Percentiles rank a stretch among this genome's conserved stretches.
Conservation (phyloP, 352 stramenopile genomes). For the Peronospora destructor region DNA sequence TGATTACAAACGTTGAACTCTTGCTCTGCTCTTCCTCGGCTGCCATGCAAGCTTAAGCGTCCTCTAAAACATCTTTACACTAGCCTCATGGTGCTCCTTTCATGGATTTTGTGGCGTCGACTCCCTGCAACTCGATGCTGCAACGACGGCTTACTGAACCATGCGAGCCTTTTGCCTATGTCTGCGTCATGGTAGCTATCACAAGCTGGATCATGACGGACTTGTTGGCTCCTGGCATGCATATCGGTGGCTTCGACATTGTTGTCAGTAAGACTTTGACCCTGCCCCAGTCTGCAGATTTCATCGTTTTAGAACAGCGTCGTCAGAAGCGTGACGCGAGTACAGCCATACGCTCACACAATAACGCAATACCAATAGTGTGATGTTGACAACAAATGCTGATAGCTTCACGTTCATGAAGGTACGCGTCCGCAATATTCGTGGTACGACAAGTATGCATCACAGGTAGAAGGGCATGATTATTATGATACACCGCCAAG, state of each 20-base stretch:
- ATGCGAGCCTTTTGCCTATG: constrained; percentile 85
- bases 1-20: too few relatives aligned
- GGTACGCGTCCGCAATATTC: constrained; percentile 97
- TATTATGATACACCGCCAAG: constrained; percentile 98
- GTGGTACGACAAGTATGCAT: constrained; percentile 97
- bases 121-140: too few relatives aligned
- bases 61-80: too few relatives aligned
- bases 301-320: constrained; percentile 69
- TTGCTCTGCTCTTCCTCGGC: too few relatives aligned
- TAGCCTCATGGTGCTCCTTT: too few relatives aligned
- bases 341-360: constrained; percentile 95
- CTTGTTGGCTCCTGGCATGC: constrained; percentile 92
- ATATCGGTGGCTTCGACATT: constrained; percentile 96
- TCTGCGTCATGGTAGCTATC: constrained; percentile 95
- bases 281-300: constrained; percentile 67
- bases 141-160: too few relatives aligned
- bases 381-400: constrained; percentile 97
- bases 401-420: constrained; percentile 97
- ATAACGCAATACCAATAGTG: constrained; percentile 98
- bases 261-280: constrained; percentile 99
- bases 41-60: too few relatives aligned
- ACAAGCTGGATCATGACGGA: constrained; percentile 98
- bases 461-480: constrained; percentile 92
- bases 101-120: too few relatives aligned
- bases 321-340: constrained; percentile 96